Conservation (phyloP, 331 rosid genomes). For the Malus hybrid region DNA sequence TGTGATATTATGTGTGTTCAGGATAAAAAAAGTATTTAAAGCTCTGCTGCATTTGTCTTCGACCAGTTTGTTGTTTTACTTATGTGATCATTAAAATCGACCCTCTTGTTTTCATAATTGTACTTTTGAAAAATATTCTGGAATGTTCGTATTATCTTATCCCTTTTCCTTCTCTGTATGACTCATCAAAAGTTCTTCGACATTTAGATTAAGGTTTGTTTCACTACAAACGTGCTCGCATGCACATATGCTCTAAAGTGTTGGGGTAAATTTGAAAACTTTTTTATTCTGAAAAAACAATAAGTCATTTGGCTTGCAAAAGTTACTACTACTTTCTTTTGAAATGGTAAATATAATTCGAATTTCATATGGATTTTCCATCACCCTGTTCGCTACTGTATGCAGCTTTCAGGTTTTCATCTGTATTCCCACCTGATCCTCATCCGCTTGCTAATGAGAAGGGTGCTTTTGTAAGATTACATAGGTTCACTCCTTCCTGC, state of each 20-base stretch:
- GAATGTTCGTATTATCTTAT: not conserved
- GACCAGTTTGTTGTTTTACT: not conserved
- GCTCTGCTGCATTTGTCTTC: too few species aligned
- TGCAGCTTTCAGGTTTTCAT: slow-evolving; percentile 87
- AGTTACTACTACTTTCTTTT: not conserved
- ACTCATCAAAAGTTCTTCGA: not conserved
- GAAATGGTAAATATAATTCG: not conserved
- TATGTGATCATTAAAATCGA: not conserved
- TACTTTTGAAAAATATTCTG: not conserved
- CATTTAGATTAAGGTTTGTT: not conserved
- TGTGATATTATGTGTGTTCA: not conserved
- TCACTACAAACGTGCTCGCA: not conserved
- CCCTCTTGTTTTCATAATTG: not conserved
- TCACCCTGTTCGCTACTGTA: not conserved
- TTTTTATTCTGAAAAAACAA: not conserved
- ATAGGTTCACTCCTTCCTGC: slow-evolving; percentile 57
- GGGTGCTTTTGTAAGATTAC: slow-evolving; percentile 30
- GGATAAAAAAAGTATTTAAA: not conserved
- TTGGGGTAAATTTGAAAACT: not conserved
- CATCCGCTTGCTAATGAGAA: slow-evolving; percentile 72
- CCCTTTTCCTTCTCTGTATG: not conserved
- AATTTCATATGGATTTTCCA: too few species aligned
- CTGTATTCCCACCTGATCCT: slow-evolving; percentile 91
- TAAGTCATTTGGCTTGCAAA: not conserved
- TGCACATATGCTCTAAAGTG: not conserved